Conservation (phyloP, 2,329 filamentous ascomycete genomes). For the Diaporthe helianthi region DNA sequence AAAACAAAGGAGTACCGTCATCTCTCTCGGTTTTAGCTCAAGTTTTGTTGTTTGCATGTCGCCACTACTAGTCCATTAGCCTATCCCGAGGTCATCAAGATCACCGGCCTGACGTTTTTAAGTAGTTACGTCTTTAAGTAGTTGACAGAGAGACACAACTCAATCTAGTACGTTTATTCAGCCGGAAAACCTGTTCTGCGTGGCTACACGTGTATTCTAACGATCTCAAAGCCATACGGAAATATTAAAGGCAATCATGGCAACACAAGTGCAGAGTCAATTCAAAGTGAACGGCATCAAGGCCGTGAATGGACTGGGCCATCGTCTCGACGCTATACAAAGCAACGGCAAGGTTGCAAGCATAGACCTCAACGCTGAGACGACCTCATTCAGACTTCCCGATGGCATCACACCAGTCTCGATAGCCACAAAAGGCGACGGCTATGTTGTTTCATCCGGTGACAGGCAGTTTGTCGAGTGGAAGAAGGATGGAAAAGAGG, state of each 20-base stretch:
- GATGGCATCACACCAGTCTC: constrained; percentile 33
- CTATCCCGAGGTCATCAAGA: background rate
- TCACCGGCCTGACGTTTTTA: background rate
- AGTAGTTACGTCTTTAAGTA: too few relatives aligned
- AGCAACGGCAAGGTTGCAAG: background rate
- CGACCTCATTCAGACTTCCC: constrained; percentile 31
- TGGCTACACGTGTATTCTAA: background rate
- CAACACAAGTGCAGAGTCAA: constrained; percentile 18
- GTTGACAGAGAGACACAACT: background rate
- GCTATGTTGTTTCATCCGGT: constrained; percentile 23
- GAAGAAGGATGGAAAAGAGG: constrained; percentile 22
- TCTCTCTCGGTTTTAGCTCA: constrained; percentile 10
- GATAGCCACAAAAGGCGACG: background rate
- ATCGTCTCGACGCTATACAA: background rate
- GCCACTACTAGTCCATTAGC: background rate
- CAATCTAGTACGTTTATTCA: background rate
- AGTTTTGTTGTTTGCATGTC: background rate
- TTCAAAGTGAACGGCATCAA: constrained; percentile 8
- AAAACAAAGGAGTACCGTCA: constrained; percentile 11
- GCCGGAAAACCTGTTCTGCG: background rate
- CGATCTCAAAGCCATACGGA: background rate
- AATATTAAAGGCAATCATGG: background rate
- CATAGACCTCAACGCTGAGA: background rate
- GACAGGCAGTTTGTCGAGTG: constrained; percentile 26
- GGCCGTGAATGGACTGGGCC: background rate